Evolutionary conservation across 2,329 filamentous ascomycete genomes (phyloP), one percentile per base, ranked within the genome.

Genomic region (Alternaria gaisen): DNA sequence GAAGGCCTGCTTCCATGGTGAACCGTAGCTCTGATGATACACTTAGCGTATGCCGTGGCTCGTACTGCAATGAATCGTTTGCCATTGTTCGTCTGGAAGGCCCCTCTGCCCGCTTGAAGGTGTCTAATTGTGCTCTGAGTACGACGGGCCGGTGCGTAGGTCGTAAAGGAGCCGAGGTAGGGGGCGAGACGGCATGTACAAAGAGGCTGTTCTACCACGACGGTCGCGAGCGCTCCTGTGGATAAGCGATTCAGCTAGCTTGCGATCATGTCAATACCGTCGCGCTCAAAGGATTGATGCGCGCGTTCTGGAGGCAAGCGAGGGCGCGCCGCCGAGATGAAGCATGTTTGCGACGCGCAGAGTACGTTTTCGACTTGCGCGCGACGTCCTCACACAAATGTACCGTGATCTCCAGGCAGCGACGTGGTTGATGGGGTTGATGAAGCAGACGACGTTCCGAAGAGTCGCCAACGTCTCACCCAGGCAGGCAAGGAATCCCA

Each of bases 381-480:
- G 38, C 44, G 40, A 42, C 52, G 32, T 43, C 26, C 22, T 44
- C 28, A 53, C 28, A 52, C 44, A 18, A 26, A 65, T 57, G 55
- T 44, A 28, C 52, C 50, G 57, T 62, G 53, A 55, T 44, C 24
- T 42, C 52, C 60, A 60, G 60, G 42, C 46, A 61, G 59, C 60
- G 52, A 57, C 40, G 46, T 51, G 57, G 57, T 48, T 54, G 40
- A 60, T 44, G 56, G 65, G 56, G 44, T 53, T 51, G 52, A 38
- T 74, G 72, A 74, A 51, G 72, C 71, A 74, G 64, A 64, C 52
- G 60, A 58, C 62, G 73, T 75, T 75, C 73, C 61, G 66, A 72
- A 60, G 58, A 61, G 71, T 71, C 70, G 70, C 65, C 53, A 55
- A 41, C 51, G 70, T 74, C 66, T 72, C 68, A 68, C 53, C n/a